Evolutionary conservation across 208 protist species (phyloP).

Genomic region (Trypanosoma mega): DNA sequence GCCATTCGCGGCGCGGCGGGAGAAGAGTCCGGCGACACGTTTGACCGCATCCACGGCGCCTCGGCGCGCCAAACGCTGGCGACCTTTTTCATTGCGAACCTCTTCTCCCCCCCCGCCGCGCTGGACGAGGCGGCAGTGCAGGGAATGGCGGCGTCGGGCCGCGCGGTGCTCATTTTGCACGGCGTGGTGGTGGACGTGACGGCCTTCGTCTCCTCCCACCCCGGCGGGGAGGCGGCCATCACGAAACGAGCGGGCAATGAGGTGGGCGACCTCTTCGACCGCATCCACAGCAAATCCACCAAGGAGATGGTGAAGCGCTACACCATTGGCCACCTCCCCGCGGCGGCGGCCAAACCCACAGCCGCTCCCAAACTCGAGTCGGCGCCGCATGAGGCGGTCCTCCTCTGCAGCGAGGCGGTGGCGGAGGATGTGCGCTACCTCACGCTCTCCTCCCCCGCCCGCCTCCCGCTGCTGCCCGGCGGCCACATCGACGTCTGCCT

Average conservation of each 20-base stretch:
- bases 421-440: constrained; percentile 35
- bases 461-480: constrained; percentile 41
- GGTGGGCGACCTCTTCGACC: constrained; percentile 62
- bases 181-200: constrained; percentile 62
- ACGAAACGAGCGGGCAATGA: constrained; percentile 36
- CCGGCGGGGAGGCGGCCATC: constrained; percentile 41
- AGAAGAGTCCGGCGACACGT: constrained; percentile 51
- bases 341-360: neutral
- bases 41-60: constrained; percentile 72
- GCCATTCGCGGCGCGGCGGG: constrained; percentile 14
- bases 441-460: constrained; percentile 41
- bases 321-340: constrained; percentile 34
- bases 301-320: constrained; percentile 37
- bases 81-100: neutral
- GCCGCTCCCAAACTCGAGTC: neutral
- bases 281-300: constrained; percentile 58
- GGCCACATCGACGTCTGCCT: constrained; percentile 52
- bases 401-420: constrained; percentile 31
- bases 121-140: constrained; percentile 37
- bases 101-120: neutral
- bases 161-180: constrained; percentile 48
- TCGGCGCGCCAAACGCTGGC: neutral
- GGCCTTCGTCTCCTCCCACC: constrained; percentile 46
- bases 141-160: constrained; percentile 27
- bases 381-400: constrained; percentile 19